phyloP scores from a whole-genome alignment of 176 grass and related monocot genomes.

The Luzula sylvatica region DNA sequence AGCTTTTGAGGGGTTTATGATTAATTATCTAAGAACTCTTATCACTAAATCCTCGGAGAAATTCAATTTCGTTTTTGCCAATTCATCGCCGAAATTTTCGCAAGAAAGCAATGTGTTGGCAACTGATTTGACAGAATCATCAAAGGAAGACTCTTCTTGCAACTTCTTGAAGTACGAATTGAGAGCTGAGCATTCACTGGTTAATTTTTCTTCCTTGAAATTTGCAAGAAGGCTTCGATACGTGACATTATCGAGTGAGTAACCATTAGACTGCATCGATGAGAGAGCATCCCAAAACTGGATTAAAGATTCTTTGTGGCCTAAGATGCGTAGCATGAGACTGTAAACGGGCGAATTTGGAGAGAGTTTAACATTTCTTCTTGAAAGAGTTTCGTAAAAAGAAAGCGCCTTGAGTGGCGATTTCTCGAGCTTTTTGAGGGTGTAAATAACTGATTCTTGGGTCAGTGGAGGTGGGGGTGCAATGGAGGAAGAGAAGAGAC shows the following conservation, averaged over 20 bases:
- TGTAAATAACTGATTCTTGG: conserved; percentile 69
- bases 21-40: conserved; percentile 48
- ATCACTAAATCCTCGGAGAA: conserved; percentile 42
- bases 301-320: conserved; percentile 18
- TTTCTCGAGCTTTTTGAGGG: conserved; percentile 52
- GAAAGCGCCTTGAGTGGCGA: conserved; percentile 42
- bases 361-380: conserved; percentile 21
- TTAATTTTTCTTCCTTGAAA: conserved; percentile 62
- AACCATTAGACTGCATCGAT: conserved; percentile 47
- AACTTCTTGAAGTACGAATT: conserved; percentile 27
- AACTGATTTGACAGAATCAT: conserved; percentile 18
- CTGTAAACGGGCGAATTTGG: conserved; percentile 51
- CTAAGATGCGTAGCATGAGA: conserved; percentile 82
- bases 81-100: conserved; percentile 23
- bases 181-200: conserved; percentile 39
- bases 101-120: conserved; percentile 18
- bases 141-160: not conserved
- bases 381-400: conserved; percentile 43
- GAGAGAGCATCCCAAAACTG: conserved; percentile 80
- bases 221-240: conserved; percentile 50
- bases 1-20: conserved; percentile 39
- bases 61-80: conserved; percentile 20
- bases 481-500: not conserved
- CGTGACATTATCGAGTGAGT: conserved; percentile 63
- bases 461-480: conserved; percentile 5